These are phyloP conservation scores for Fomitopsis betulina DNA, from an alignment of 1,284 basidiomycete species.

Conservation along the genomic window DNA sequence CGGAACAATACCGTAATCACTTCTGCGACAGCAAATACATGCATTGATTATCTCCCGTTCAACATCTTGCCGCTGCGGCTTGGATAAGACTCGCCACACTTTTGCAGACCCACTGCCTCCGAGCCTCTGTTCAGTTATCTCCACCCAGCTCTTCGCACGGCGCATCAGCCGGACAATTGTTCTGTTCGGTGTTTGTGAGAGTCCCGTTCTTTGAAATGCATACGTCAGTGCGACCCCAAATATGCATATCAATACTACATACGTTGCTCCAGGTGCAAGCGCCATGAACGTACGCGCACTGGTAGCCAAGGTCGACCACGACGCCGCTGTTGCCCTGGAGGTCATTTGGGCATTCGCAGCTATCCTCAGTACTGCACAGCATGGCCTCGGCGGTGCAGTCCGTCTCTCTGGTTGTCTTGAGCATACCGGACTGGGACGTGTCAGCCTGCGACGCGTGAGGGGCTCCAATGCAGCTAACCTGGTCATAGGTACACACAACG, in stretches of 20 bases:
- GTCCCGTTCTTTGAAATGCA: constrained; percentile 7
- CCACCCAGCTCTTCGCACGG: constrained; percentile 9
- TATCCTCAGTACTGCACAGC: constrained; percentile 14
- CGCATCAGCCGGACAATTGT: constrained; percentile 13
- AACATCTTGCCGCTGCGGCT: too few relatives aligned
- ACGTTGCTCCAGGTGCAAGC: constrained; percentile 25
- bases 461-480: too few relatives aligned
- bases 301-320: constrained; percentile 23
- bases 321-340: constrained; percentile 16
- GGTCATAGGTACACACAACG: too few relatives aligned
- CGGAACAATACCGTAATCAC: too few relatives aligned
- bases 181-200: constrained; percentile 14
- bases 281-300: constrained; percentile 21
- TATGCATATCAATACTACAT: not conserved
- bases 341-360: constrained; percentile 20
- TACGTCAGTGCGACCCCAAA: not conserved
- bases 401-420: constrained; percentile 19
- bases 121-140: too few relatives aligned
- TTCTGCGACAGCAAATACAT: too few relatives aligned
- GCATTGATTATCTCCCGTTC: too few relatives aligned
- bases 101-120: too few relatives aligned
- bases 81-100: too few relatives aligned
- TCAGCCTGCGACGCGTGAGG: not conserved
- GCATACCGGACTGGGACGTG: constrained; percentile 12
- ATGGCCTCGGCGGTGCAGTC: constrained; percentile 17